These are phyloP conservation scores for Ogataea sp. DNA, from an alignment of 805 yeast species.

Conservation along the genomic window DNA sequence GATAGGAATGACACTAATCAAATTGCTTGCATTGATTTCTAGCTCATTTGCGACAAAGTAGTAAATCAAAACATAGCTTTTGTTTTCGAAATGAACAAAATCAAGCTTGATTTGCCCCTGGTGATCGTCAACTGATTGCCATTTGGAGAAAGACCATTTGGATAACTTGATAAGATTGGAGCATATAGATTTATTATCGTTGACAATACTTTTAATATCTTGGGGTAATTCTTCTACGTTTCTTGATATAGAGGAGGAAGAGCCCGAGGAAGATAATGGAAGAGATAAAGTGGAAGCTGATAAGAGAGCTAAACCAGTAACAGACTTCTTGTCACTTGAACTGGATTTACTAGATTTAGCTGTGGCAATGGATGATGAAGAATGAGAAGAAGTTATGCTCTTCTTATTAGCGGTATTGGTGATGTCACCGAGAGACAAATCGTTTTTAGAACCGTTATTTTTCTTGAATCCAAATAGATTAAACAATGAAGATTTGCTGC, in stretches of 20 bases:
- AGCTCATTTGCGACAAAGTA: slow-evolving; percentile 5
- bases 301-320: not conserved
- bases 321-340: too few species aligned
- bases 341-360: not conserved
- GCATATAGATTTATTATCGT: slow-evolving; percentile 8
- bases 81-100: not conserved
- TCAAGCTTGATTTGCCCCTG: not conserved
- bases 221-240: not conserved
- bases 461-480: not conserved
- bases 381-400: too few species aligned
- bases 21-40: slow-evolving; percentile 1
- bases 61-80: slow-evolving; percentile 7
- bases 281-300: not conserved
- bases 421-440: too few species aligned
- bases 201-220: not conserved
- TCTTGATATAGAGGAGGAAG: too few species aligned
- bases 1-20: slow-evolving; percentile 11
- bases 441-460: not conserved
- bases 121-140: slow-evolving; percentile 14
- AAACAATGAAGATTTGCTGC: not conserved
- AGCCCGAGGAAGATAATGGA: not conserved
- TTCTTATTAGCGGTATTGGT: too few species aligned
- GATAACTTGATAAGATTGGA: slow-evolving; percentile 17
- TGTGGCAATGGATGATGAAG: not conserved
- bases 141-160: slow-evolving; percentile 17